Conservation (phyloP, 2,329 filamentous ascomycete species). For the Xylariales sp. region DNA sequence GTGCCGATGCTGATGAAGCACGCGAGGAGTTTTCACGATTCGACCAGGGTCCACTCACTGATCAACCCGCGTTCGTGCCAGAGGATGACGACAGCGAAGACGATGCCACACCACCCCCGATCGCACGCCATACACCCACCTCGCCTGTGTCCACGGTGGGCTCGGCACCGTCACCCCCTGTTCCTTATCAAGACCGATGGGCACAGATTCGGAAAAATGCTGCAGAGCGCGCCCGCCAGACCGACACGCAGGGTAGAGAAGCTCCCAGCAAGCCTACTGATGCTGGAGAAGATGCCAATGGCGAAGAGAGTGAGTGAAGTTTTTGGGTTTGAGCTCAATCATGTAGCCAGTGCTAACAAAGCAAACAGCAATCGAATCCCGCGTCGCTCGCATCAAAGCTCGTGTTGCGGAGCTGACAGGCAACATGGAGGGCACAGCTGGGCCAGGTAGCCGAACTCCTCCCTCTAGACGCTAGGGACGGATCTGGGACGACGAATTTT, state of each 20-base stretch:
- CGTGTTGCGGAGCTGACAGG: constrained; percentile 91
- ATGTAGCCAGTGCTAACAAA: constrained; percentile 17
- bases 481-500: constrained; percentile 17
- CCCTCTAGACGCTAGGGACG: constrained; percentile 28
- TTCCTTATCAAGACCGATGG: constrained; percentile 72
- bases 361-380: constrained; percentile 86
- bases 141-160: constrained; percentile 18
- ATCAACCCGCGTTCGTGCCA: constrained; percentile 81
- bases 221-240: constrained; percentile 66
- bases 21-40: constrained; percentile 63
- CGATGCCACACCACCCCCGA: constrained; percentile 47
- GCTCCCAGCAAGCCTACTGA: constrained; percentile 54
- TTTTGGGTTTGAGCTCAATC: not conserved
- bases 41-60: constrained; percentile 81
- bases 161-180: constrained; percentile 23
- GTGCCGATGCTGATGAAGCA: constrained; percentile 54
- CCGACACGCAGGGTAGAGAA: constrained; percentile 59
- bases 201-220: constrained; percentile 95
- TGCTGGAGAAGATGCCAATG: constrained; percentile 83
- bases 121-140: constrained; percentile 34
- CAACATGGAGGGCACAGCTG: constrained; percentile 59
- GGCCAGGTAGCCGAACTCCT: constrained; percentile 30
- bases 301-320: constrained; percentile 56
- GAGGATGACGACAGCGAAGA: constrained; percentile 45
- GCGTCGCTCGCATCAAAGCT: constrained; percentile 95